Conservation (phyloP, 139 green algal genomes). For the Tetradesmus lagerheimii region DNA sequence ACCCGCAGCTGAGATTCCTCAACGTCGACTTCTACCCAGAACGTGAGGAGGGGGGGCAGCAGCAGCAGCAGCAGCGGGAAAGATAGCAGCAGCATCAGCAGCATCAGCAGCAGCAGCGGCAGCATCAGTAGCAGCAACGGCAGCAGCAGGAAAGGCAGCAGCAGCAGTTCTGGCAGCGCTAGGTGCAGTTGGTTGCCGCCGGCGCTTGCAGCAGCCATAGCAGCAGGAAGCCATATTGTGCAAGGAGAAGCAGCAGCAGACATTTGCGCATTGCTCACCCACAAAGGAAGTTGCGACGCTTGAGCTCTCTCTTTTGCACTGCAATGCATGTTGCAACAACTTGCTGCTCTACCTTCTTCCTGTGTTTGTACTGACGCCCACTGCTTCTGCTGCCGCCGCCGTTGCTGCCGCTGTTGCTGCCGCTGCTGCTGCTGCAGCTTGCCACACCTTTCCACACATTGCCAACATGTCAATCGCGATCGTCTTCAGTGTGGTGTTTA, state of each 20-base stretch:
- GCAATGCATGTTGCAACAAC: no score
- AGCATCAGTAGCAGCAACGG: neutral
- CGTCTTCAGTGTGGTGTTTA: slow-evolving; percentile 31
- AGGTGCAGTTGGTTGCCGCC: no score
- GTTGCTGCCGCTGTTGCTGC: neutral
- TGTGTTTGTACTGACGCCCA: no score
- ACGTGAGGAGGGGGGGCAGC: neutral
- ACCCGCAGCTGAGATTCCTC: neutral
- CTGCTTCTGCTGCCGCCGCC: neutral
- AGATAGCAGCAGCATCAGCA: no score
- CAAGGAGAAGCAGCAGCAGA: no score
- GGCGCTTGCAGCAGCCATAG: neutral
- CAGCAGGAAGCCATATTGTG: neutral
- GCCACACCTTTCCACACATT: neutral
- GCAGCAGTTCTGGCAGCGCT: neutral
- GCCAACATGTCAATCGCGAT: neutral
- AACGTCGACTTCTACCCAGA: slow-evolving; percentile 28
- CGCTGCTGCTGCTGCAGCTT: slow-evolving; percentile 43
- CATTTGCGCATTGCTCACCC: no score
- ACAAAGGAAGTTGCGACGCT: no score
- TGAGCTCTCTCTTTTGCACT: no score
- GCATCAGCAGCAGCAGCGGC: neutral
- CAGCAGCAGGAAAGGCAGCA: neutral
- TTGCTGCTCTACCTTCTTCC: no score
- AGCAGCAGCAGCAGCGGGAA: neutral